Percentiles rank a stretch among this genome's conserved stretches.
These are phyloP conservation scores for Limnanthes douglasii DNA, from an alignment of 345 rosid genomes.

Conservation along the genomic window DNA sequence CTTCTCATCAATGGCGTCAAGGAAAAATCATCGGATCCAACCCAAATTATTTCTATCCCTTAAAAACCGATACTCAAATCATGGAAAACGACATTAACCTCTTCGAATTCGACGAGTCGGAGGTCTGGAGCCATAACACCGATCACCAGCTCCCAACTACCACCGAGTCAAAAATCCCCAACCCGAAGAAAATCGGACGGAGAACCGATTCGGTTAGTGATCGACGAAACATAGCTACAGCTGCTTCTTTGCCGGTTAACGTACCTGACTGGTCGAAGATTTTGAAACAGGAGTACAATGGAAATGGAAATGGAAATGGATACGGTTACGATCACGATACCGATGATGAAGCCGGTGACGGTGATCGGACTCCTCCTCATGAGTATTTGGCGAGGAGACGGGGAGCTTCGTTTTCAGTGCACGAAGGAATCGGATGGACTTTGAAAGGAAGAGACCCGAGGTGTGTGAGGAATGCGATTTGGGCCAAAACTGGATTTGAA, in stretches of 20 bases:
- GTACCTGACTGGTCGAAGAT: conserved; percentile 82
- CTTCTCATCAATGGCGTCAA: conserved; percentile 54
- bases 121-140: conserved; percentile 24
- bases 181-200: conserved; percentile 16
- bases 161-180: no score
- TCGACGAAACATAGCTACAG: conserved; percentile 8
- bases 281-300: conserved; percentile 24
- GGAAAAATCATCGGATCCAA: conserved; percentile 21
- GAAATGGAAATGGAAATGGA: conserved; percentile 15
- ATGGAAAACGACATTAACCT: conserved; percentile 8
- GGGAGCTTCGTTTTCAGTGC: conserved; percentile 38
- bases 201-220: conserved; percentile 3
- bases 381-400: conserved; percentile 41
- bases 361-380: conserved; percentile 40
- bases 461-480: conserved; percentile 42
- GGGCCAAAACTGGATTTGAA: conserved; percentile 51
- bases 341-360: conserved; percentile 22
- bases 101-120: conserved; percentile 54
- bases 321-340: conserved; percentile 15
- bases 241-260: conserved; percentile 57
- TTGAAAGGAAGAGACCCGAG: conserved; percentile 48
- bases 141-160: conserved; percentile 18
- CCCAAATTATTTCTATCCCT: conserved; percentile 30
- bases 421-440: conserved; percentile 41
- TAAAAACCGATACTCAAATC: conserved; percentile 12